Percentiles rank a stretch among this genome's conserved stretches.
Conservation (phyloP, 202 grass and related monocot species). For the Carex arenaria region DNA sequence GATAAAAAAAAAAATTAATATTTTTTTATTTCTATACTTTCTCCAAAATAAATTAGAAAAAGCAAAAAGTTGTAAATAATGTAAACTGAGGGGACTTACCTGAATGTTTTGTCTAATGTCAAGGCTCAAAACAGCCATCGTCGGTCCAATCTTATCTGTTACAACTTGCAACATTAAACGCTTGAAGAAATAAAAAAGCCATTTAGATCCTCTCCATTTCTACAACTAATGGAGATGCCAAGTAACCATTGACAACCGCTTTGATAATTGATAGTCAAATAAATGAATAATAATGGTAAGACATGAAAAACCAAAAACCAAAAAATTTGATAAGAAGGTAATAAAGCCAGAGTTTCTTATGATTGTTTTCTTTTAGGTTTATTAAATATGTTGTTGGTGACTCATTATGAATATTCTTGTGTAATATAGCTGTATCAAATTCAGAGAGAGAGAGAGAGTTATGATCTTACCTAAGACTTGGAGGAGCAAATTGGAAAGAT, state of each 20-base stretch:
- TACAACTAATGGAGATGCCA: neutral
- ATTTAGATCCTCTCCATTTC: conserved; percentile 4
- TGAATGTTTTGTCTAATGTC: conserved; percentile 87
- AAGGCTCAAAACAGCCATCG: conserved; percentile 80
- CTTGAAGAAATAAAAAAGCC: neutral
- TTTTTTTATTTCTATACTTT: no score
- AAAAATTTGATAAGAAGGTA: neutral
- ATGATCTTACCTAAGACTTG: conserved; percentile 47
- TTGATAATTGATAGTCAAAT: neutral
- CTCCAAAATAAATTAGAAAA: no score
- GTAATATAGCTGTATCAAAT: neutral
- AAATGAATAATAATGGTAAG: neutral
- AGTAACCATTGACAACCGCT: neutral
- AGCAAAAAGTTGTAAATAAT: neutral
- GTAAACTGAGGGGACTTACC: conserved; percentile 29
- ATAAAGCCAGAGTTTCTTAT: neutral
- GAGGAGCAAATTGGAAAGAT: conserved; percentile 51
- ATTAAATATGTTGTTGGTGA: neutral
- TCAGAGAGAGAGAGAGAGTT: neutral
- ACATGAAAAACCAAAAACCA: neutral
- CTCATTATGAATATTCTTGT: neutral
- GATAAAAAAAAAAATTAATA: no score
- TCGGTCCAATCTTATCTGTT: conserved; percentile 94
- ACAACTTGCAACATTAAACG: conserved; percentile 7
- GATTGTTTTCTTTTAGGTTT: neutral